phyloP scores from a whole-genome alignment of 2,329 filamentous ascomycete genomes.

The Talaromyces funiculosus region DNA sequence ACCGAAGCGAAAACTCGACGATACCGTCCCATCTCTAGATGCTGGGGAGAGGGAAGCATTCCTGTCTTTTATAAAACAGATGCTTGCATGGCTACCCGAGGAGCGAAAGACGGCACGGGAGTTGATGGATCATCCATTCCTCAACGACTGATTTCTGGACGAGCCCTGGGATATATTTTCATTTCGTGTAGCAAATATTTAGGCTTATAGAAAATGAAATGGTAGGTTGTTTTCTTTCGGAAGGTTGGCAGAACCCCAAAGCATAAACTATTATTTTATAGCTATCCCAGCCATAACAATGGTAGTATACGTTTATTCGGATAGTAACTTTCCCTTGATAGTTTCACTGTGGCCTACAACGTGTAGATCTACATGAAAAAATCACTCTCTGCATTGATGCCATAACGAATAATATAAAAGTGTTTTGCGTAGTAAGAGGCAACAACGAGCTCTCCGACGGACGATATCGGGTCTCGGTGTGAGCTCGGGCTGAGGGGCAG shows the following conservation, averaged over 20 bases:
- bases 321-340: too few relatives aligned
- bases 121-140: conserved; percentile 33
- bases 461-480: conserved; percentile 9
- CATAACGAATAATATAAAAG: not conserved
- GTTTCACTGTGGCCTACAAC: not conserved
- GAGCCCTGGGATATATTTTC: too few relatives aligned
- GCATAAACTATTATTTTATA: too few relatives aligned
- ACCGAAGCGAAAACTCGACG: conserved; percentile 15
- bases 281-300: too few relatives aligned
- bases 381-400: conserved; percentile 1
- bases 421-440: not conserved
- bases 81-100: conserved; percentile 32
- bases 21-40: conserved; percentile 20
- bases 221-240: too few relatives aligned
- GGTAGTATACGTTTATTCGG: too few relatives aligned
- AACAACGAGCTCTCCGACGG: not conserved
- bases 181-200: too few relatives aligned
- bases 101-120: conserved; percentile 33
- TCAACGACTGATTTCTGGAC: conserved; percentile 6
- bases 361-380: not conserved
- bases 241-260: too few relatives aligned
- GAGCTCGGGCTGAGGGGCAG: not conserved
- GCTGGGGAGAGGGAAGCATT: conserved; percentile 29
- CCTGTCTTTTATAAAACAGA: conserved; percentile 24
- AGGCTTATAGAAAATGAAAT: too few relatives aligned